phyloP scores from a whole-genome alignment of 805 yeast genomes.

The Jamesozyma spencerorum region DNA sequence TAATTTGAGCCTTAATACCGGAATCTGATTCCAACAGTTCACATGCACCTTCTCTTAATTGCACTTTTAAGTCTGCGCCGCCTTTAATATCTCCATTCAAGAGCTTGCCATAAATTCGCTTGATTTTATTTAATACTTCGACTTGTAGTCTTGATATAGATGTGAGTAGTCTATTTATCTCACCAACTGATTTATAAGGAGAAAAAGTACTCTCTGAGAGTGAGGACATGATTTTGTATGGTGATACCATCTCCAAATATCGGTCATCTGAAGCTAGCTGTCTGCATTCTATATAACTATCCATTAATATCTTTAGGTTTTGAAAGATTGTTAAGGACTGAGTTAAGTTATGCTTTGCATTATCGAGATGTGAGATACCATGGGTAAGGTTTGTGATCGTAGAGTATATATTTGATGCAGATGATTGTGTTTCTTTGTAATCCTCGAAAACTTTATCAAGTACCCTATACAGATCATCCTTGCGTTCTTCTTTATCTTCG shows the following conservation, averaged over 20 bases:
- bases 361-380: constrained; percentile 70
- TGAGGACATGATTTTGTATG: constrained; percentile 27
- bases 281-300: constrained; percentile 26
- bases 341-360: constrained; percentile 74
- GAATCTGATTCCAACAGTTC: constrained; percentile 51
- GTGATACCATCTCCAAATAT: constrained; percentile 22
- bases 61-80: constrained; percentile 14
- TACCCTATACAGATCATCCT: neutral
- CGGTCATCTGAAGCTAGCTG: constrained; percentile 8
- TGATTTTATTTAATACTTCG: constrained; percentile 21
- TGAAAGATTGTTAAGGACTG: constrained; percentile 78
- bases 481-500: constrained; percentile 11
- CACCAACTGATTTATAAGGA: constrained; percentile 75
- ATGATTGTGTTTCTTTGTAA: constrained; percentile 64
- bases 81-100: constrained; percentile 6
- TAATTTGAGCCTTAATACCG: constrained; percentile 48
- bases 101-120: constrained; percentile 3
- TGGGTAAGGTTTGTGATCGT: constrained; percentile 63
- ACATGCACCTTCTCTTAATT: constrained; percentile 52
- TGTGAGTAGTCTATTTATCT: constrained; percentile 31
- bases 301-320: constrained; percentile 75
- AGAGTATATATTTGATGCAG: constrained; percentile 61
- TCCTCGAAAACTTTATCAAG: constrained; percentile 35
- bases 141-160: constrained; percentile 20
- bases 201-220: constrained; percentile 31